A percentile compares a stretch with the other conserved stretches of the same genome.
Conservation (phyloP, 2,329 filamentous ascomycete genomes). For the Aspergillus niger region DNA sequence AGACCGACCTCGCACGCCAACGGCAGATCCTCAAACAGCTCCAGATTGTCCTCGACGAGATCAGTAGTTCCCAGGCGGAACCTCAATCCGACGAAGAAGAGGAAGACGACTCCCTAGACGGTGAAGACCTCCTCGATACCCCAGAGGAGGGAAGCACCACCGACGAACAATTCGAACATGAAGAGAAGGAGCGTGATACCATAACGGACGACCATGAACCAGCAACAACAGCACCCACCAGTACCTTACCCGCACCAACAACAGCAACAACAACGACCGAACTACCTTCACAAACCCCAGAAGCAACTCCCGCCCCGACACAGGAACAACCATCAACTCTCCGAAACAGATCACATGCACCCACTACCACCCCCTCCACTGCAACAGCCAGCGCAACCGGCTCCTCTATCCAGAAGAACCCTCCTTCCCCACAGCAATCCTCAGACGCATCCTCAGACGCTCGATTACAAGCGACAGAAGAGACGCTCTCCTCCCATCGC, state of each 20-base stretch:
- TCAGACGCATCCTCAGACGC: constrained; percentile 14
- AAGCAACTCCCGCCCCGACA: constrained; percentile 8
- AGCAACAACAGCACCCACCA: constrained; percentile 14
- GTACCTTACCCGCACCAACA: background rate
- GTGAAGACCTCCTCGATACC: constrained; percentile 22
- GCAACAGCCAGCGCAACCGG: constrained; percentile 22
- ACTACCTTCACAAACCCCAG: constrained; percentile 9
- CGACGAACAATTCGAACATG: constrained; percentile 16
- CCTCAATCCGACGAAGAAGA: constrained; percentile 18
- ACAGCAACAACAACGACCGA: constrained; percentile 19
- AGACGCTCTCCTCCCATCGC: constrained; percentile 73
- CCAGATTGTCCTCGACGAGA: constrained; percentile 35
- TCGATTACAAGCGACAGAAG: constrained; percentile 58
- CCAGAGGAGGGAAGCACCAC: constrained; percentile 17
- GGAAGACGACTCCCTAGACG: constrained; percentile 21
- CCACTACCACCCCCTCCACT: constrained; percentile 14
- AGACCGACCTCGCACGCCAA: constrained; percentile 44
- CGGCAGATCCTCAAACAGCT: constrained; percentile 37
- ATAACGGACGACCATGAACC: background rate
- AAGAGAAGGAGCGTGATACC: constrained; percentile 18
- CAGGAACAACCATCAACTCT: constrained; percentile 22
- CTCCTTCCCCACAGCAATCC: constrained; percentile 1
- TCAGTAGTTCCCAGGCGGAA: constrained; percentile 29
- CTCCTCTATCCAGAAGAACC: constrained; percentile 9
- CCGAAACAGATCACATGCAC: constrained; percentile 27